These are phyloP conservation scores for Selaginella tamariscina DNA, from an alignment of 75 land plant genomes.

Conservation along the genomic window DNA sequence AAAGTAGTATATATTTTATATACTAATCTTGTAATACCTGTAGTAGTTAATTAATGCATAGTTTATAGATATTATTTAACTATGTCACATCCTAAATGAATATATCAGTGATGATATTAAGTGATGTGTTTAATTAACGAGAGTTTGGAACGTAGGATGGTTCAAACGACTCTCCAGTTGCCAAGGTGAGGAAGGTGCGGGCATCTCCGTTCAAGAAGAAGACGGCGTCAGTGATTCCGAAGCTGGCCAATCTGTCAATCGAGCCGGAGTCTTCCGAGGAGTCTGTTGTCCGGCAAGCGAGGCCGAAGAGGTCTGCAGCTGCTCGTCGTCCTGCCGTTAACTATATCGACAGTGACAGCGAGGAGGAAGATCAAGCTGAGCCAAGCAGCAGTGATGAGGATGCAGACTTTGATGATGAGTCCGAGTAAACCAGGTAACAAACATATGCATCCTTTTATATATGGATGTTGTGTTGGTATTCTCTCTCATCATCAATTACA, in stretches of 20 bases:
- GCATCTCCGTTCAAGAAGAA: conserved; percentile 93
- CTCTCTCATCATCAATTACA: too few relatives aligned
- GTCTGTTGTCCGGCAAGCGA: conserved; percentile 12
- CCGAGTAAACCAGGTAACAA: too few relatives aligned
- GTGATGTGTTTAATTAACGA: too few relatives aligned
- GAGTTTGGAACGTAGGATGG: too few relatives aligned
- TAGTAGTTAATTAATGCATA: too few relatives aligned
- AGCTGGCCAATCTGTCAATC: conserved; percentile 7
- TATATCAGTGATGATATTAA: too few relatives aligned
- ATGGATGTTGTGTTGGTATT: too few relatives aligned
- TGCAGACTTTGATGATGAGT: conserved; percentile 15
- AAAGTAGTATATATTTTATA: too few relatives aligned
- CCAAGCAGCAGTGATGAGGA: not conserved
- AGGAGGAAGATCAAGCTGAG: conserved; percentile 6
- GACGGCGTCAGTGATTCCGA: conserved; percentile 49
- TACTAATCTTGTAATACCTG: too few relatives aligned
- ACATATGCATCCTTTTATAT: too few relatives aligned
- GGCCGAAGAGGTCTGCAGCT: conserved; percentile 41
- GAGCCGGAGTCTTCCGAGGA: conserved; percentile 13
- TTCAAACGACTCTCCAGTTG: conserved; percentile 44
- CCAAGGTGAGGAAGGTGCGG: conserved; percentile 87
- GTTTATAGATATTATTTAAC: too few relatives aligned
- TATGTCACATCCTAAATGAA: too few relatives aligned
- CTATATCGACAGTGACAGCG: conserved; percentile 49
- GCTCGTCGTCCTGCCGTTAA: conserved; percentile 21